Conservation (phyloP, 768 basidiomycete species). For the Atractiella rhizophila region DNA sequence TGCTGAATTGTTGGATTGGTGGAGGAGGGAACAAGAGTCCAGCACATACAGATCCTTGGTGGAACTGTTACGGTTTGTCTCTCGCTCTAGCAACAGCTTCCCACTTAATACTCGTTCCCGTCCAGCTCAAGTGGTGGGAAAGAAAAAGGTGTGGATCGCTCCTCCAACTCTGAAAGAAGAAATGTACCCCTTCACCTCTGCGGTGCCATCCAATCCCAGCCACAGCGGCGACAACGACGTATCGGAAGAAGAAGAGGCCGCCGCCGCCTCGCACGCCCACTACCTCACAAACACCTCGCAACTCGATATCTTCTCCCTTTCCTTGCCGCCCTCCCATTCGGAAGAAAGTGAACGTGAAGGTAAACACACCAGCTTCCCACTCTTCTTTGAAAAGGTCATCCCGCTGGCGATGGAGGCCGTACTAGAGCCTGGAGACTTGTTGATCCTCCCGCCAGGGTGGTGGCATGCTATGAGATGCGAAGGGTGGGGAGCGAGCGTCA, state of each 20-base stretch:
- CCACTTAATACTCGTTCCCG: not conserved
- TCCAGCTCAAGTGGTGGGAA: conserved; percentile 62
- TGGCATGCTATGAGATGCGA: no score
- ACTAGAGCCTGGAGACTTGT: conserved; percentile 54
- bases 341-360: no score
- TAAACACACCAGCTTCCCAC: conserved; percentile 22
- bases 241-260: not conserved
- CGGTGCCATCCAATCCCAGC: conserved; percentile 3
- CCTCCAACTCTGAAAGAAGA: conserved; percentile 29
- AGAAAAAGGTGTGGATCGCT: conserved; percentile 77
- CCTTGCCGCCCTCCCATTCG: not conserved
- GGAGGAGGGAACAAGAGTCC: conserved; percentile 56
- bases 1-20: conserved; percentile 61
- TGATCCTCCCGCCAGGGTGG: conserved; percentile 51
- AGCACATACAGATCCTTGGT: conserved; percentile 84
- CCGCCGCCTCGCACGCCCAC: not conserved
- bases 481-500: no score
- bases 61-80: conserved; percentile 56
- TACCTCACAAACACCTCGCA: conserved; percentile 45
- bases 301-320: conserved; percentile 42
- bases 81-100: no score
- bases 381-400: conserved; percentile 35
- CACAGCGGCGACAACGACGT: not conserved
- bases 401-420: conserved; percentile 36
- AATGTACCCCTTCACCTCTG: conserved; percentile 34